Evolutionary conservation across 352 stramenopile species (phyloP).

Genomic region (Phytopythium kandeliae): DNA sequence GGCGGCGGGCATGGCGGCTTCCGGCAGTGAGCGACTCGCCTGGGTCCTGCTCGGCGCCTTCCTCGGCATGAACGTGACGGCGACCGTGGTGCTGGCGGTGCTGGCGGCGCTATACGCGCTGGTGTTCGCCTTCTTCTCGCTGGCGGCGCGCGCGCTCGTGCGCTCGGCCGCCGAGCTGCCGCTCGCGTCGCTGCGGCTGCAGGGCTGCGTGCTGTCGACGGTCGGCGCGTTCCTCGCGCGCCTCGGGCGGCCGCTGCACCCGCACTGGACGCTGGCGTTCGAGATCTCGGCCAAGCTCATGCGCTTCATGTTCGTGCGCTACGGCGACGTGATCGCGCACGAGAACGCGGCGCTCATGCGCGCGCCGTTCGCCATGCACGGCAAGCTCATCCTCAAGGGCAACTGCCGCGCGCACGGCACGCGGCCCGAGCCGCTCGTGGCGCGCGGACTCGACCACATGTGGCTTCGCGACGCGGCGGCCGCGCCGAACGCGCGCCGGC

Average conservation of each 20-base stretch:
- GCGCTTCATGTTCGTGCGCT: slow-evolving; percentile 29
- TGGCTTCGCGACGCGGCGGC: slow-evolving; percentile 19
- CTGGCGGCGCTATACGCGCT: slow-evolving; percentile 8
- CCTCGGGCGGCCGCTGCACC: slow-evolving; percentile 22
- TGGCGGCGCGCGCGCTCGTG: slow-evolving; percentile 12
- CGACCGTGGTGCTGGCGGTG: not conserved
- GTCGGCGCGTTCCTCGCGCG: slow-evolving; percentile 8
- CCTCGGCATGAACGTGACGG: slow-evolving; percentile 6
- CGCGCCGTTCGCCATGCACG: slow-evolving; percentile 16
- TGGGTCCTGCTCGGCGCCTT: slow-evolving; percentile 8
- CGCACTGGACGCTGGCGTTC: slow-evolving; percentile 31
- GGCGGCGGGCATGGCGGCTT: not conserved
- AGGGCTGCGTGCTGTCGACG: slow-evolving; percentile 17
- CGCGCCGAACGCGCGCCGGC: slow-evolving; percentile 3
- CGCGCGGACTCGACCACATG: slow-evolving; percentile 33
- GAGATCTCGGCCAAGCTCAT: slow-evolving; percentile 26
- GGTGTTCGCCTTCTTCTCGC: slow-evolving; percentile 16
- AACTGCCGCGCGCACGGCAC: slow-evolving; percentile 15
- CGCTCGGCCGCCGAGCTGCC: slow-evolving; percentile 15
- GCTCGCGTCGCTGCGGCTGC: slow-evolving; percentile 20
- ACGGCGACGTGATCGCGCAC: slow-evolving; percentile 22
- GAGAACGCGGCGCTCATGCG: slow-evolving; percentile 23
- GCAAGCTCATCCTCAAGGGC: slow-evolving; percentile 18
- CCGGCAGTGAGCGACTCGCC: slow-evolving; percentile 2
- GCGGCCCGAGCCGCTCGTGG: slow-evolving; percentile 14